Conservation (phyloP, 2,329 filamentous ascomycete genomes). For the Macrophomina pseudophaseolina region DNA sequence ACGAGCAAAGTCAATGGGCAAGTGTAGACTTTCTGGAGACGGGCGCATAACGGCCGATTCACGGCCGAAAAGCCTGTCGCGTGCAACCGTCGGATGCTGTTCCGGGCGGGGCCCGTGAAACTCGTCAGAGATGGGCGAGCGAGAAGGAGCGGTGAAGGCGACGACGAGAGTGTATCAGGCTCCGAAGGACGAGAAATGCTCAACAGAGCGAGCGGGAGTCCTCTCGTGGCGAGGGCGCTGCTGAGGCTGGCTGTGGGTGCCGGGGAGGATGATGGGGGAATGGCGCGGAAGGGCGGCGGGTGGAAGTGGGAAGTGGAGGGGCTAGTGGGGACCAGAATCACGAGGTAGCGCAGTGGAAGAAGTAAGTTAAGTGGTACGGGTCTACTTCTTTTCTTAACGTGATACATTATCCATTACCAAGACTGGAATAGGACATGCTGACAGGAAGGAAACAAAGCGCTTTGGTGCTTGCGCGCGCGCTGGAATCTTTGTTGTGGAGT, state of each 20-base stretch:
- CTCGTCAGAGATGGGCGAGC: background rate
- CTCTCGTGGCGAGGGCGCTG: background rate
- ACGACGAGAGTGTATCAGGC: background rate
- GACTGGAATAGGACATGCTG: slow-evolving; percentile 15
- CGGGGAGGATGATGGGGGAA: background rate
- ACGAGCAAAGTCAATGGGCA: background rate
- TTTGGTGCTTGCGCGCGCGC: slow-evolving; percentile 7
- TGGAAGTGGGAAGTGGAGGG: background rate
- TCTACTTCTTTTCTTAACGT: slow-evolving; percentile 1
- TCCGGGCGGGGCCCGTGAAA: background rate
- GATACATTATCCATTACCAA: slow-evolving; percentile 23
- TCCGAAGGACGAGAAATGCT: background rate
- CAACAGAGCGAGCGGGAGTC: background rate
- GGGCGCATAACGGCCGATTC: background rate
- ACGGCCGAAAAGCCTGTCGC: background rate
- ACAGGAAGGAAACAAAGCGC: background rate
- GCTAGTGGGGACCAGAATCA: background rate
- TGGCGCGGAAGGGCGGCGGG: background rate
- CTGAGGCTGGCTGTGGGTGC: background rate
- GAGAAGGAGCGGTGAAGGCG: background rate
- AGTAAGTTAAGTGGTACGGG: background rate
- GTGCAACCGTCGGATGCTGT: background rate
- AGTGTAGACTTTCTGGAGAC: background rate
- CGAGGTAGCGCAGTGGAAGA: background rate
- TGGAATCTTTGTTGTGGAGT: slow-evolving; percentile 1